Evolutionary conservation across 2,329 filamentous ascomycete genomes (phyloP).

Genomic region (Helotiales sp.): DNA sequence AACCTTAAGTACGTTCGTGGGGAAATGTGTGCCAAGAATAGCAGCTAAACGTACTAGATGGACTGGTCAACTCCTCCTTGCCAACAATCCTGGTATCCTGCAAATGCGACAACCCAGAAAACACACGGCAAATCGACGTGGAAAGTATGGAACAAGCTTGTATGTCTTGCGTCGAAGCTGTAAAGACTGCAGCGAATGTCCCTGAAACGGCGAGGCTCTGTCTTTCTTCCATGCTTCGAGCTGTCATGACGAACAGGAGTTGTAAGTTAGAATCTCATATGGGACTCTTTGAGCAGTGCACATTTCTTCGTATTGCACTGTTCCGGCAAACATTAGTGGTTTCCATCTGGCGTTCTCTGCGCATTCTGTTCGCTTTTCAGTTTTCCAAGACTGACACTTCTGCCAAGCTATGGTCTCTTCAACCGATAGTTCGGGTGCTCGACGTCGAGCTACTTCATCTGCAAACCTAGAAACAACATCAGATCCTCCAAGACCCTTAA

Average conservation of each 20-base stretch:
- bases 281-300: slow-evolving; percentile 11
- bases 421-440: slow-evolving; percentile 40
- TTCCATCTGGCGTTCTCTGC: neutral
- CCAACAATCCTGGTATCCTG: slow-evolving; percentile 82
- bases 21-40: neutral
- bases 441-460: slow-evolving; percentile 60
- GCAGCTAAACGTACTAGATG: slow-evolving; percentile 52
- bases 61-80: slow-evolving; percentile 68
- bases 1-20: slow-evolving; percentile 68
- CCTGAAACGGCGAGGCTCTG: slow-evolving; percentile 74
- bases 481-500: slow-evolving; percentile 53
- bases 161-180: slow-evolving; percentile 68
- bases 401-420: slow-evolving; percentile 11
- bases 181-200: slow-evolving; percentile 69
- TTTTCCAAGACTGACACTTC: slow-evolving; percentile 1
- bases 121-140: slow-evolving; percentile 70
- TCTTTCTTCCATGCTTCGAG: slow-evolving; percentile 72
- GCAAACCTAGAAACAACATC: slow-evolving; percentile 58
- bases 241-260: slow-evolving; percentile 65
- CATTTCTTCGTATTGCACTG: slow-evolving; percentile 2
- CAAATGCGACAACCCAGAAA: slow-evolving; percentile 81
- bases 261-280: slow-evolving; percentile 52
- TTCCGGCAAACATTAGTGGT: slow-evolving; percentile 11
- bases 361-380: neutral
- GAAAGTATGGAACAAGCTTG: slow-evolving; percentile 66